phyloP scores from a whole-genome alignment of 768 basidiomycete species.

The Hortiboletus flavorubellus region DNA sequence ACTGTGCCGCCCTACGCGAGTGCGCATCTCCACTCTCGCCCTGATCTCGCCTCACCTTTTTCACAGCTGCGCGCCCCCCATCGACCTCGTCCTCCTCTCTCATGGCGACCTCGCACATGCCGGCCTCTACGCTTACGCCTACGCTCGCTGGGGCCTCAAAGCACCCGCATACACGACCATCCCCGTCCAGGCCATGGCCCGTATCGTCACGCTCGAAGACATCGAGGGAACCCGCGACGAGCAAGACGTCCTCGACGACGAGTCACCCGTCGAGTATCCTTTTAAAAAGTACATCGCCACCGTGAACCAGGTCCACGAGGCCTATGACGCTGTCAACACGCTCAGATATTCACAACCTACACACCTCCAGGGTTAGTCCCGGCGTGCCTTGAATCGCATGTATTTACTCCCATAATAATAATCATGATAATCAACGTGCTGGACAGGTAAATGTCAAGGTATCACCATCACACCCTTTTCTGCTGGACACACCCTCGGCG shows the following conservation, averaged over 20 bases:
- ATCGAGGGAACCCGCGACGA: conserved; percentile 77
- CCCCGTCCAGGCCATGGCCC: conserved; percentile 93
- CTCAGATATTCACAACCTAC: conserved; percentile 94
- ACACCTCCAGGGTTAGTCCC: conserved; percentile 78
- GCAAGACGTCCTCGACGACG: conserved; percentile 49
- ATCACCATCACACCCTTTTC: conserved; percentile 94
- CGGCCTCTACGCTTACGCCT: conserved; percentile 91
- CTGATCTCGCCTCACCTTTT: conserved; percentile 3
- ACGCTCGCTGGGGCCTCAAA: conserved; percentile 80
- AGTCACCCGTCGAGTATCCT: conserved; percentile 19
- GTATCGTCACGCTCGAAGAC: conserved; percentile 88
- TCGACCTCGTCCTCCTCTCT: conserved; percentile 91
- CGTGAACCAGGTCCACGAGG: conserved; percentile 81
- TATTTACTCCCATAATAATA: not conserved
- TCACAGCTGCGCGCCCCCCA: conserved; percentile 66
- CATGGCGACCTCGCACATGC: conserved; percentile 89
- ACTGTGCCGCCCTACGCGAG: conserved; percentile 67
- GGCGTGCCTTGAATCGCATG: not conserved
- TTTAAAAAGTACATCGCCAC: conserved; percentile 65
- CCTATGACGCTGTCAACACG: conserved; percentile 89
- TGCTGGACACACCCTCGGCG: conserved; percentile 93
- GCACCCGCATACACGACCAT: conserved; percentile 93
- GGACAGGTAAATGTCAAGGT: conserved; percentile 82
- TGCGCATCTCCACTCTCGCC: conserved; percentile 35
- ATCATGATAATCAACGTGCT: not conserved